A percentile compares a stretch with the other conserved stretches of the same genome.
Evolutionary conservation across 768 basidiomycete species (phyloP).

Genomic region (Boletus rex-veris): DNA sequence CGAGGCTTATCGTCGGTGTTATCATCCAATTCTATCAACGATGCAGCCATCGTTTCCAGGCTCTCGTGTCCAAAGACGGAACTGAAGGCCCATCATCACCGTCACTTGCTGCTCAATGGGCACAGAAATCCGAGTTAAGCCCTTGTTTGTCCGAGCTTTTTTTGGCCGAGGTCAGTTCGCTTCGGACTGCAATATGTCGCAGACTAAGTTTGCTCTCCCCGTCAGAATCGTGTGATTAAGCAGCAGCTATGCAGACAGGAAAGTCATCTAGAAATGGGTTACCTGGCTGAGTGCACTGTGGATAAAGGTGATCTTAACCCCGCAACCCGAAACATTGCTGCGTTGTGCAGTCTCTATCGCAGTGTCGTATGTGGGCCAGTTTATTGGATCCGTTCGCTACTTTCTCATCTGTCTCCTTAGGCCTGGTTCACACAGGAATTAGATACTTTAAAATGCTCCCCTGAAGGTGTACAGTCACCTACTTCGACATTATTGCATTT

Average conservation of each 20-base stretch:
- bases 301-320: slow-evolving; percentile 62
- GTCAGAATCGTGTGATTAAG: slow-evolving; percentile 43
- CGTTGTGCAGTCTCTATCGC: slow-evolving; percentile 75
- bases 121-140: slow-evolving; percentile 77
- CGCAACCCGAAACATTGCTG: slow-evolving; percentile 67
- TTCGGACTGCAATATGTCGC: not conserved
- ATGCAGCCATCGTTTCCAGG: slow-evolving; percentile 85
- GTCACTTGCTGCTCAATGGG: slow-evolving; percentile 74
- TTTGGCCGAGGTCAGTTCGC: slow-evolving; percentile 45
- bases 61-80: slow-evolving; percentile 51
- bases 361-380: slow-evolving; percentile 64
- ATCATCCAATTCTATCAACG: slow-evolving; percentile 96
- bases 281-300: slow-evolving; percentile 55
- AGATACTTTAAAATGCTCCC: slow-evolving; percentile 56
- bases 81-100: slow-evolving; percentile 42
- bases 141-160: slow-evolving; percentile 68
- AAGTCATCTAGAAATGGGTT: slow-evolving; percentile 69
- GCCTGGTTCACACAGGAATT: slow-evolving; percentile 83
- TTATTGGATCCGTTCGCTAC: not conserved
- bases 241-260: slow-evolving; percentile 70
- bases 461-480: slow-evolving; percentile 50
- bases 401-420: slow-evolving; percentile 37
- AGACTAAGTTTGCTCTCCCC: not conserved
- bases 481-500: slow-evolving; percentile 43
- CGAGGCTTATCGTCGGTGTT: slow-evolving; percentile 87